These are phyloP conservation scores for Trichomonascaceae sp. DNA, from an alignment of 1,139 yeast genomes.

Conservation along the genomic window DNA sequence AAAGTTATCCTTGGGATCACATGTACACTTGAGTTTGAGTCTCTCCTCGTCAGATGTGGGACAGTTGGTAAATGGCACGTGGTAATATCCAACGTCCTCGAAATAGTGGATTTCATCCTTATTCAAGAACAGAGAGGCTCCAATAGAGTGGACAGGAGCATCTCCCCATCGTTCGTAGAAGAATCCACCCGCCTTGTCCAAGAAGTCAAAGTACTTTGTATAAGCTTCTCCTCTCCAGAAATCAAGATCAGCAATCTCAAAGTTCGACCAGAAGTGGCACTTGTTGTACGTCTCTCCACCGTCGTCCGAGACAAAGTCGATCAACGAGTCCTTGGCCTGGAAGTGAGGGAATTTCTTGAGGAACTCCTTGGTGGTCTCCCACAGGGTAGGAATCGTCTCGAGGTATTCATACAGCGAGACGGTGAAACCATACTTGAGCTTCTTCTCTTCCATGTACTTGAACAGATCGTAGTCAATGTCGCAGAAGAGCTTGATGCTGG, in stretches of 20 bases:
- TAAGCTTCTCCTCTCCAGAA: slow-evolving; percentile 66
- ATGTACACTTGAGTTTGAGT: slow-evolving; percentile 35
- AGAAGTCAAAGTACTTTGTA: slow-evolving; percentile 49
- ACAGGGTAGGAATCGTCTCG: slow-evolving; percentile 67
- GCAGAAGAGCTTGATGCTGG: slow-evolving; percentile 69
- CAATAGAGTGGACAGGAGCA: slow-evolving; percentile 79
- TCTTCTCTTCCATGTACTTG: slow-evolving; percentile 68
- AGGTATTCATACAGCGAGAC: slow-evolving; percentile 75
- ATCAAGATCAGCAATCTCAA: slow-evolving; percentile 68
- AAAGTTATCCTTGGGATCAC: slow-evolving; percentile 52
- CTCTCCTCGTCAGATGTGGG: slow-evolving; percentile 35
- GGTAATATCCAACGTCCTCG: slow-evolving; percentile 72
- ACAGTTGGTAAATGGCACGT: slow-evolving; percentile 71
- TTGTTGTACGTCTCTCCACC: slow-evolving; percentile 55
- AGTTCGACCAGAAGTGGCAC: slow-evolving; percentile 92
- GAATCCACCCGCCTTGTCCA: slow-evolving; percentile 75
- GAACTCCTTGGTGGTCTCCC: slow-evolving; percentile 66
- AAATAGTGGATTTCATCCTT: slow-evolving; percentile 62
- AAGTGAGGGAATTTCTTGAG: slow-evolving; percentile 51
- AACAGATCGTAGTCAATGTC: slow-evolving; percentile 77
- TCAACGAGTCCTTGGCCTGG: slow-evolving; percentile 39
- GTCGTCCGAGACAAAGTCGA: slow-evolving; percentile 60
- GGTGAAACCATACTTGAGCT: slow-evolving; percentile 66
- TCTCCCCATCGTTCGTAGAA: slow-evolving; percentile 96
- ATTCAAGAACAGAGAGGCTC: slow-evolving; percentile 59